Evolutionary conservation across 2,329 filamentous ascomycete genomes (phyloP), one percentile per base, ranked within the genome.

Genomic region (Coleophoma crateriformis): DNA sequence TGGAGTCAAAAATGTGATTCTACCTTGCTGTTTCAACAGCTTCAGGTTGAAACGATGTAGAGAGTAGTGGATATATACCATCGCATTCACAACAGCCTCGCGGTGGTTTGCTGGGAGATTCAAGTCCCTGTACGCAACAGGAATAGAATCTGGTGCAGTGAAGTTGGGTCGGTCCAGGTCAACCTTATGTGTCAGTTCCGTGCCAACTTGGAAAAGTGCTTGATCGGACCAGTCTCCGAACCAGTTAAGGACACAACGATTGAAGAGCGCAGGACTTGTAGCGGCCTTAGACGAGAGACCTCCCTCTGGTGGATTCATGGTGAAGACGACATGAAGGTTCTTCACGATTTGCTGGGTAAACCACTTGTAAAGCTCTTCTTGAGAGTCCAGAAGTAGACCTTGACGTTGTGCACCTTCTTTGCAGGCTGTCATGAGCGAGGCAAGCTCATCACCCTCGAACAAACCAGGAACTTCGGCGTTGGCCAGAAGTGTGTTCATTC

Each of bases 351-450:
- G 94, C 62, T 95, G 89, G 0, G 95, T 99, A 73, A 99, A 99
- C 94, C 94, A 99, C 73, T 97, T 97, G 78, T 99, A 99, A n/a
- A 99, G 77, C 69, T 99, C 94, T 72, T 99, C 95, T 59, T 96
- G 91, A 1, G 94, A 97, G 71, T 99, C 94, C 1, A 99, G 81
- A 51, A 97, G 83, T 51, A 97, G 78, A 44, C 94, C 94, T 73
- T 99, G 94, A 54, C 91, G 86, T 68, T 99, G 94, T 17, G 94
- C 92, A 52, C 94, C 95, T 72, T 99, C 94, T 68, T 96, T 97
- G 75, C 95, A 99, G 49, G 91, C 90, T 22, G 95, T 99, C 94
- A 99, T 97, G 56, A 99, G 75, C n/a, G 94, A 88, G 14, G 94
- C 90, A 61, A 95, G 92, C 59, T 99, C 94, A 61, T 99, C 94